Conservation (phyloP, 176 grass and related monocot species). For the Thalia dealbata region DNA sequence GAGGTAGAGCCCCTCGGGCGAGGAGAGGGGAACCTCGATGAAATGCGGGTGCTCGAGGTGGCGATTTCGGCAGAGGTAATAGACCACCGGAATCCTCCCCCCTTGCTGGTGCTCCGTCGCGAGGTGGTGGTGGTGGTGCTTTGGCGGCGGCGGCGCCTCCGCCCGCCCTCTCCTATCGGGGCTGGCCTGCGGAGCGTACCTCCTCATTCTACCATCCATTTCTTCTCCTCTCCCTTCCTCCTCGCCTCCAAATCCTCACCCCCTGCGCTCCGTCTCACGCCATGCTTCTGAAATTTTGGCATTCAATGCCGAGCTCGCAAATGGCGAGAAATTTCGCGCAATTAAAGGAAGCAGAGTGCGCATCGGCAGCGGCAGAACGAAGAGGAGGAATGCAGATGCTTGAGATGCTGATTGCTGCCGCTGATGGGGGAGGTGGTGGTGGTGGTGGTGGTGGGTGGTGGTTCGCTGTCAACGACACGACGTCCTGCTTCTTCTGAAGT, state of each 20-base stretch:
- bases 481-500: neutral
- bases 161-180: slow-evolving; percentile 71
- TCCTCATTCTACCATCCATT: slow-evolving; percentile 35
- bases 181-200: slow-evolving; percentile 27
- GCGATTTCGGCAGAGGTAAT: slow-evolving; percentile 78
- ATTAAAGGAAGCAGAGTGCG: neutral
- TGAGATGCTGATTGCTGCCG: neutral
- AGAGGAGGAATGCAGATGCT: neutral
- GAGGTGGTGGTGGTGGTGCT: slow-evolving; percentile 44
- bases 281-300: neutral
- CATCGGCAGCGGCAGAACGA: neutral
- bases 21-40: slow-evolving; percentile 84
- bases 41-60: slow-evolving; percentile 97
- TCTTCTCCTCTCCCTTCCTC: neutral
- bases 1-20: slow-evolving; percentile 70
- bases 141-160: slow-evolving; percentile 63
- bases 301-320: neutral
- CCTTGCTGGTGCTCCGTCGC: slow-evolving; percentile 25
- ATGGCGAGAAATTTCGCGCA: neutral
- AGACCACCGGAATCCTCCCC: slow-evolving; percentile 75
- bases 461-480: neutral
- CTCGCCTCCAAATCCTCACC: neutral
- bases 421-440: neutral
- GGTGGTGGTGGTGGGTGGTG: neutral
- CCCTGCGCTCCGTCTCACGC: neutral